Conservation (phyloP, 257 asterid species). For the Solanum virginianum region DNA sequence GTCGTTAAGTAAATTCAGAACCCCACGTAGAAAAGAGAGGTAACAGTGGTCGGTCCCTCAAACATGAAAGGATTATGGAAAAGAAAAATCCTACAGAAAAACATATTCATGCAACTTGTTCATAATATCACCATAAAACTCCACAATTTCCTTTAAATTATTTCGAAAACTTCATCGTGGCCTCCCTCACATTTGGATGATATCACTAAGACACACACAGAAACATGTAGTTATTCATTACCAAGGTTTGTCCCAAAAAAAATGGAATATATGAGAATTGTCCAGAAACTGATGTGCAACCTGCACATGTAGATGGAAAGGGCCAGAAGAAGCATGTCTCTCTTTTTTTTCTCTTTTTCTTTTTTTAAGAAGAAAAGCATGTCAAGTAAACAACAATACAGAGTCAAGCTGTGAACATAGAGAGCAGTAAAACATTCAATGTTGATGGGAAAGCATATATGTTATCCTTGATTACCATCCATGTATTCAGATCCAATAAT, state of each 20-base stretch:
- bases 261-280: neutral
- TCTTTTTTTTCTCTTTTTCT: too few species aligned
- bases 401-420: neutral
- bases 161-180: neutral
- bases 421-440: constrained; percentile 2
- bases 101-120: neutral
- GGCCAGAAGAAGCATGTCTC: neutral
- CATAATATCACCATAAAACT: neutral
- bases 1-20: neutral
- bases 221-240: neutral
- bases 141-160: neutral
- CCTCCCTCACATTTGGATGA: neutral
- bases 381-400: neutral
- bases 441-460: constrained; percentile 15
- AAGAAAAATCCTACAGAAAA: neutral
- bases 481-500: constrained; percentile 21
- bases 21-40: neutral
- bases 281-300: neutral
- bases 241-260: neutral
- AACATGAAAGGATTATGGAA: neutral
- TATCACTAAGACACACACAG: neutral
- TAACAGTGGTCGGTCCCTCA: neutral
- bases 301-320: neutral
- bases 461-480: constrained; percentile 17
- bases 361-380: neutral